Evolutionary conservation across 2,329 filamentous ascomycete genomes (phyloP), one percentile per base, ranked within the genome.

Genomic region (Madurella fahalii): DNA sequence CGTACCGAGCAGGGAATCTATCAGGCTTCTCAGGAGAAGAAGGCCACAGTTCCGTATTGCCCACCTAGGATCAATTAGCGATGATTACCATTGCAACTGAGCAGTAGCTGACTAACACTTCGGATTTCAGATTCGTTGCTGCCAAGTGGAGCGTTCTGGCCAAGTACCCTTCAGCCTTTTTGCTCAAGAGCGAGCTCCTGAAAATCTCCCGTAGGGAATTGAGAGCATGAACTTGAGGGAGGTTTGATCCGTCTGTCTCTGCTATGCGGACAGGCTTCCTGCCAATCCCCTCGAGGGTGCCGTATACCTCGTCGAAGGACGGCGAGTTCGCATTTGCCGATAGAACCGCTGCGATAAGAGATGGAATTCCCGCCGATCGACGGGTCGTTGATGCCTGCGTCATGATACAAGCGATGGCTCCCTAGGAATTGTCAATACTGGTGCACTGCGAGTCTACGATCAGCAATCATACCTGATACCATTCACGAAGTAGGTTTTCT

Each of bases 141-240:
- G 92, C 91, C n/a, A 97, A 77, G 57, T 86, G 81, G 4, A 99
- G 77, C 34, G 86, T 86, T 31, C 83, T 77, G 9, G 88, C 84
- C 8, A 96, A 77, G 62, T 91, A 87, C 0, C 76, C 75, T 64
- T 95, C 90, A 0, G 90, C 88, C 50, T 81, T 80, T 52, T 83
- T 83, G 30, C 89, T 78, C 16, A 97, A 77, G 47, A 84, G 82
- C 0, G 90, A 90, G 61, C 86, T 91, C 54, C 89, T 93, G 70
- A 96, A 94, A 2, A 96, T 86, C 60, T 95, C 91, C 67, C 94
- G 94, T 54, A 99, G 75, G 57, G 89, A 96, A 68, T 99, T 99
- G 67, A 96, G 81, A 0, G 94, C 91, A 69, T 99, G 94, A 0
- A 99, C 94, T 70, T 99, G 93, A 0, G 91, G 87, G 4, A 97